Evolutionary conservation across 306 rosid species (phyloP).

Genomic region (Adenanthera pavonina): DNA sequence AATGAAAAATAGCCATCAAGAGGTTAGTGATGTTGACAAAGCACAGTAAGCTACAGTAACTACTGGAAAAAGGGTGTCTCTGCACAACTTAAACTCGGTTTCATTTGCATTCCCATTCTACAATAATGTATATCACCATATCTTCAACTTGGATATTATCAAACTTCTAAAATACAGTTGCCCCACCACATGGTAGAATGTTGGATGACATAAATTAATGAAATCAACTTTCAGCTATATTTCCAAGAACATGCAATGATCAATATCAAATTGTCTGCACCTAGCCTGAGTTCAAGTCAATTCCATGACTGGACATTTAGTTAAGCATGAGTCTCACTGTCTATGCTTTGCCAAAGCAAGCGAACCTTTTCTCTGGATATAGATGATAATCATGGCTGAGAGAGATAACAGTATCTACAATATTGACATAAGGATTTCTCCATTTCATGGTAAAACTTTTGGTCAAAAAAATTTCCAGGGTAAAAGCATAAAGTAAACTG

Average conservation of each 20-base stretch:
- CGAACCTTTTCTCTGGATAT: background rate
- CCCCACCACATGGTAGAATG: background rate
- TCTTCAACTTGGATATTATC: background rate
- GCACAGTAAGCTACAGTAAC: background rate
- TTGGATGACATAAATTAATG: slow-evolving; percentile 12
- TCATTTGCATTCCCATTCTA: slow-evolving; percentile 11
- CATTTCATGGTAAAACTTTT: background rate
- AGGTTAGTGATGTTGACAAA: no score
- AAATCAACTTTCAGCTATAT: slow-evolving; percentile 15
- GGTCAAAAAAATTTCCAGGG: background rate
- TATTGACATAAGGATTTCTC: background rate
- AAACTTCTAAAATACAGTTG: slow-evolving; percentile 18
- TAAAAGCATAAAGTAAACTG: background rate
- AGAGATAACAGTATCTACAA: background rate
- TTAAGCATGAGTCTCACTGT: background rate
- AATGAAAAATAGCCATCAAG: slow-evolving; percentile 17
- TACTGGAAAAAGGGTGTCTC: slow-evolving; percentile 28
- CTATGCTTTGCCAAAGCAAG: background rate
- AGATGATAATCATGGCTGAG: slow-evolving; percentile 21
- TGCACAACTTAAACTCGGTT: slow-evolving; percentile 23
- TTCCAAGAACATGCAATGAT: background rate
- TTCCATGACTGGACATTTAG: background rate
- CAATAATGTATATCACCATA: background rate
- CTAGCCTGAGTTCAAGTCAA: background rate
- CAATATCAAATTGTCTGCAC: background rate